These are phyloP conservation scores for Nakaseomyces sp. DNA, from an alignment of 1,139 yeast species.

Conservation along the genomic window DNA sequence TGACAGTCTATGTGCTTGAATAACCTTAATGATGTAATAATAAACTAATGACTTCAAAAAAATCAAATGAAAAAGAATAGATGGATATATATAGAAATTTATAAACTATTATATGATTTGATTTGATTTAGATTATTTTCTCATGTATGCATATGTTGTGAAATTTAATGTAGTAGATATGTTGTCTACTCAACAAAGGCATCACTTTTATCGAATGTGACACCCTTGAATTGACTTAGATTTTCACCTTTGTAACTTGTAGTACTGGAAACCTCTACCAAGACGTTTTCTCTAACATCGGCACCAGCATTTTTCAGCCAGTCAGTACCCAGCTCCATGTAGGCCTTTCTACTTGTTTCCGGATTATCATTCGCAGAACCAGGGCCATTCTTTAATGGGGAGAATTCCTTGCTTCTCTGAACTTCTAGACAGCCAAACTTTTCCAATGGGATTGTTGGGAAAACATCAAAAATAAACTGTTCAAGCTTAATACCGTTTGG, in stretches of 20 bases:
- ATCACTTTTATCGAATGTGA: constrained; percentile 33
- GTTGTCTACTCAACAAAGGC: constrained; percentile 6
- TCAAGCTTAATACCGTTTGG: constrained; percentile 93
- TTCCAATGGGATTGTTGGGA: constrained; percentile 63
- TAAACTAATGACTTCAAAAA: background rate
- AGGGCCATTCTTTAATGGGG: constrained; percentile 88
- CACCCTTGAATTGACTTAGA: constrained; percentile 50
- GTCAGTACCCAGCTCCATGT: constrained; percentile 58
- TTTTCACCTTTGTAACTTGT: constrained; percentile 85
- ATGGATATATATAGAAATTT: too few relatives aligned
- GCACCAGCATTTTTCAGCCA: constrained; percentile 76
- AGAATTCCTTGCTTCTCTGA: constrained; percentile 72
- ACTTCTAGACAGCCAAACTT: constrained; percentile 92
- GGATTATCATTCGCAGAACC: constrained; percentile 81
- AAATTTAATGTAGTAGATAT: too few relatives aligned
- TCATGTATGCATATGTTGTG: too few relatives aligned
- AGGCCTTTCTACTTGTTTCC: constrained; percentile 63
- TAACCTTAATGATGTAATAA: background rate
- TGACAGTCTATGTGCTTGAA: background rate
- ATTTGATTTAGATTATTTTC: too few relatives aligned
- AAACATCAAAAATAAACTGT: constrained; percentile 95
- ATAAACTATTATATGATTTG: too few relatives aligned
- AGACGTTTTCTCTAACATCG: constrained; percentile 37
- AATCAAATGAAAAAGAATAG: background rate
- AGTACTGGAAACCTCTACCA: constrained; percentile 71